phyloP scores from a whole-genome alignment of 2,329 filamentous ascomycete species.

The Sporothrix brunneoviolacea region DNA sequence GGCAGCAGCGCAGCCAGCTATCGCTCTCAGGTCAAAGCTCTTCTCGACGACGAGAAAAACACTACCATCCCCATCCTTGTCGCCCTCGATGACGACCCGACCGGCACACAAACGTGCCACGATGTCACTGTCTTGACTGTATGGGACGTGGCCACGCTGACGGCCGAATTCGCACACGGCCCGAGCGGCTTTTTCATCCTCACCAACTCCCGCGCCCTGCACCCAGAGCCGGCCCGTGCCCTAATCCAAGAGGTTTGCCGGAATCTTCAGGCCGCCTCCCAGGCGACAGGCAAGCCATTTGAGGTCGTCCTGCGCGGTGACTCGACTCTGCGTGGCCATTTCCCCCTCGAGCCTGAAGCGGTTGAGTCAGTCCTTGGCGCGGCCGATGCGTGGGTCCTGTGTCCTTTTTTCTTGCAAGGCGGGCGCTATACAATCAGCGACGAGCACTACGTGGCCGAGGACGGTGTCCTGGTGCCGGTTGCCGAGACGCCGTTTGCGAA shows the following conservation, averaged over 20 bases:
- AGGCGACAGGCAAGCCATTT: conserved; percentile 32
- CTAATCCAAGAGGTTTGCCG: conserved; percentile 45
- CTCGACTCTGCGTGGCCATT: conserved; percentile 72
- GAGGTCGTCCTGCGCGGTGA: conserved; percentile 53
- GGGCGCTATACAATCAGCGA: conserved; percentile 51
- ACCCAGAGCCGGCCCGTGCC: conserved; percentile 37
- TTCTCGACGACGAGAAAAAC: not conserved
- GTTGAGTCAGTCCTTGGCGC: conserved; percentile 43
- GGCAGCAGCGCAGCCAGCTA: not conserved
- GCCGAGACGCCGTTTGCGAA: conserved; percentile 49
- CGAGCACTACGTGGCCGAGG: conserved; percentile 50
- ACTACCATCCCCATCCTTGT: conserved; percentile 25
- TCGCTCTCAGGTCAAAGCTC: not conserved
- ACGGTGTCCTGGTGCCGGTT: conserved; percentile 36
- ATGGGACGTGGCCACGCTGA: conserved; percentile 41
- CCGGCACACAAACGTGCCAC: conserved; percentile 57
- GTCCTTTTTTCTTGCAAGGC: conserved; percentile 54
- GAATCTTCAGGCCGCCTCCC: conserved; percentile 40
- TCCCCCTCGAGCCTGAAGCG: conserved; percentile 78
- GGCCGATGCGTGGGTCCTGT: conserved; percentile 47
- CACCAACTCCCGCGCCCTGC: conserved; percentile 52
- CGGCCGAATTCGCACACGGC: conserved; percentile 35
- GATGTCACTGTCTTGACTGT: conserved; percentile 48
- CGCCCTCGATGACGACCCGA: conserved; percentile 49
- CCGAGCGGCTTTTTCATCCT: conserved; percentile 51